Base-by-base conservation (phyloP, 257 asterid species). In the Paraleonurus japonicus region DNA sequence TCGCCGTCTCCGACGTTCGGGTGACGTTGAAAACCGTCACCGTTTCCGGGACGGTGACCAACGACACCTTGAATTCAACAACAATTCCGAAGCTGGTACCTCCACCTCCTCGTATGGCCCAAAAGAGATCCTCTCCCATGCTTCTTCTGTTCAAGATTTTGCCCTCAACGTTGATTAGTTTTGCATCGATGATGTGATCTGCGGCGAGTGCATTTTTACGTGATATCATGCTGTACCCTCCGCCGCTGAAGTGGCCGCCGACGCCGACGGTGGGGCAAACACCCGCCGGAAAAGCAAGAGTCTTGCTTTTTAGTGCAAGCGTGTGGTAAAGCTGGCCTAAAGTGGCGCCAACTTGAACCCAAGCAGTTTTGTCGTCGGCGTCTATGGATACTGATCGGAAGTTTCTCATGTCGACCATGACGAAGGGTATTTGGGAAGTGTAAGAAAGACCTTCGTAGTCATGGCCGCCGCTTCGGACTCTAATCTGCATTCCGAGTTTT, bases 201-300 rank as follows among this genome's bases (percentile, higher is more conserved):
- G 77, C 59, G 0, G 87, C 78, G 5, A 85, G 15, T 1, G 81
- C 76, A 17, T 81, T 74, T 57, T 73, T 81, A 1, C 88, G 82
- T 0, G 79, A 59, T 70, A 83, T 32, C 81, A 75, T 79, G 63
- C 90, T 76, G 9, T 85, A 85, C 16, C 83, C 87, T 1, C 89
- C 89, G 15, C 86, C 88, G 17, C 81, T 77, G 55, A 85, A 75
- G 73, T 81, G 90, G 4, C 88, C 88, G 2, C 88, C 86, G 20
- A 77, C 73, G 28, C 84, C 89, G 0, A 80, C 83, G 0, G 87
- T 80, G 0, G 87, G 90, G 57, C 82, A 79, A 22, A 74, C 79
- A 1, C 87, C 87, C 2, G 85, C 87, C 0, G 78, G 19, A 35
- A 85, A 77, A 6, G 80, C 86, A 0, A 80, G 70, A 1, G 84